phyloP scores from a whole-genome alignment of 352 stramenopile genomes.

The Phytophthora hibernalis region DNA sequence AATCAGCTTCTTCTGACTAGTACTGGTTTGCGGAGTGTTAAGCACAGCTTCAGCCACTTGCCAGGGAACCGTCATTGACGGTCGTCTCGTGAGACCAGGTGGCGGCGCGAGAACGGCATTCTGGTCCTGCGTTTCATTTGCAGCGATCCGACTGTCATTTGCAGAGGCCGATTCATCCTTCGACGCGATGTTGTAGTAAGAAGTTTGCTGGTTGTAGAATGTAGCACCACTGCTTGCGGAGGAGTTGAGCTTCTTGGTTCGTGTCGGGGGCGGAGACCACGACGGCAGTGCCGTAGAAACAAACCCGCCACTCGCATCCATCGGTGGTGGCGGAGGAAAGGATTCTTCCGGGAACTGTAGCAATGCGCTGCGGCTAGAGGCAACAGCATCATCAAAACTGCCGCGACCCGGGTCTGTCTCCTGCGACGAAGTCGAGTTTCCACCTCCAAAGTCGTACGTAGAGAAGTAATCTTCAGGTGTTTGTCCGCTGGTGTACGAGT shows the following conservation, averaged over 20 bases:
- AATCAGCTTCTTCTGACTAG: conserved; percentile 68
- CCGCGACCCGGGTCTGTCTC: conserved; percentile 48
- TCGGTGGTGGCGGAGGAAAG: conserved; percentile 74
- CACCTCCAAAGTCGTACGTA: conserved; percentile 46
- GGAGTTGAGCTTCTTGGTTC: conserved; percentile 75
- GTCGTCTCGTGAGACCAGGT: conserved; percentile 73
- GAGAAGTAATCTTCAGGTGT: conserved; percentile 66
- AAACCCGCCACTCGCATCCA: conserved; percentile 73
- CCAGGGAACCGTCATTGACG: conserved; percentile 89
- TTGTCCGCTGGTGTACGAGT: conserved; percentile 68
- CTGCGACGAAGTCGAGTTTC: conserved; percentile 61
- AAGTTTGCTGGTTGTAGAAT: conserved; percentile 80
- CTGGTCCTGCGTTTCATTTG: conserved; percentile 53
- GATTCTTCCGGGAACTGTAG: conserved; percentile 73
- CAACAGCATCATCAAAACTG: conserved; percentile 28
- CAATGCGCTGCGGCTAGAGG: conserved; percentile 38
- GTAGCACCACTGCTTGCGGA: conserved; percentile 40
- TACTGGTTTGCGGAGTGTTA: conserved; percentile 80
- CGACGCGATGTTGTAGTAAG: conserved; percentile 74
- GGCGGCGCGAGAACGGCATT: conserved; percentile 73
- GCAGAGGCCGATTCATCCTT: conserved; percentile 52
- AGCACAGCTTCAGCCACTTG: conserved; percentile 85
- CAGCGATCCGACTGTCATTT: conserved; percentile 12
- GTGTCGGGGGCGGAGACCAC: conserved; percentile 78
- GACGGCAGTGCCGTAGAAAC: conserved; percentile 72